These are phyloP conservation scores for Lipomyces spencermartinsiae DNA, from an alignment of 805 yeast genomes.

Conservation along the genomic window DNA sequence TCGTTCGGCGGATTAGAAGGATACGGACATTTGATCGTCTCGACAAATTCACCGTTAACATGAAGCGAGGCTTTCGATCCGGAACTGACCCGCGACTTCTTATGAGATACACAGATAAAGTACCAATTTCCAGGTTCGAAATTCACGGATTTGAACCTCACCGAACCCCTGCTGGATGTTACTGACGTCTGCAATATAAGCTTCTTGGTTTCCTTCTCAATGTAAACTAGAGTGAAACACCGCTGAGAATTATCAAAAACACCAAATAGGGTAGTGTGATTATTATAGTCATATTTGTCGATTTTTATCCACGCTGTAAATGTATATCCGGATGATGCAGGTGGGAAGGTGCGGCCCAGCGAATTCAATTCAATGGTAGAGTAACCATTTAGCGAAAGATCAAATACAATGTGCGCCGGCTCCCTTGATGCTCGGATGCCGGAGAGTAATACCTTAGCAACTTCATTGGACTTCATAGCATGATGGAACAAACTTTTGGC, in stretches of 20 bases:
- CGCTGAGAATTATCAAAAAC: conserved; percentile 37
- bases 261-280: conserved; percentile 37
- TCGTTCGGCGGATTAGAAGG: conserved; percentile 39
- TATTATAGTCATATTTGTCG: conserved; percentile 30
- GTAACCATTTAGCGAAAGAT: conserved; percentile 31
- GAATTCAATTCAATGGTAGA: conserved; percentile 34
- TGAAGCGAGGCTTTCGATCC: conserved; percentile 39
- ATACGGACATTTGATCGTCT: conserved; percentile 39
- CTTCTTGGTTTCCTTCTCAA: conserved; percentile 37
- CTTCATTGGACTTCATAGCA: conserved; percentile 23
- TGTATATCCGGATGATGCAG: conserved; percentile 34
- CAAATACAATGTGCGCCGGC: conserved; percentile 36
- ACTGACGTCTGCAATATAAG: conserved; percentile 36
- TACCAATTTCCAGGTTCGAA: conserved; percentile 40
- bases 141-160: conserved; percentile 31
- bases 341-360: conserved; percentile 33
- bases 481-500: conserved; percentile 31
- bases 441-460: conserved; percentile 19
- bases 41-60: conserved; percentile 39
- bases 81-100: conserved; percentile 36
- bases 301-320: conserved; percentile 38
- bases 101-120: conserved; percentile 38
- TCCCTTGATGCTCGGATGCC: conserved; percentile 30
- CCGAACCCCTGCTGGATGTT: conserved; percentile 34
- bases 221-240: conserved; percentile 36